Evolutionary conservation across 352 stramenopile genomes (phyloP).

Genomic region (Peronospora tabacina): DNA sequence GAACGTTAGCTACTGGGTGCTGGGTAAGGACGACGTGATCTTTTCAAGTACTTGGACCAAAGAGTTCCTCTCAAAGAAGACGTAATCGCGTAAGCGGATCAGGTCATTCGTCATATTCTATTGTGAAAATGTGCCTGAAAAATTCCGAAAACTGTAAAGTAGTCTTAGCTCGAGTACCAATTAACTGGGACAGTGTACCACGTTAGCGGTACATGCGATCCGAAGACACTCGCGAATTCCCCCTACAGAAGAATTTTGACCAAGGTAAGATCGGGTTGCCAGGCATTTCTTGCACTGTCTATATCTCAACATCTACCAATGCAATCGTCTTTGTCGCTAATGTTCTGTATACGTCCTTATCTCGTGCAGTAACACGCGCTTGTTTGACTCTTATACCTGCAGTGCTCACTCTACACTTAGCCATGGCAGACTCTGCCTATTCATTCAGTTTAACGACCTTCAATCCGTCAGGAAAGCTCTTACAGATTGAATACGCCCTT

Average conservation of each 20-base stretch:
- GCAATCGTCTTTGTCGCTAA: not conserved
- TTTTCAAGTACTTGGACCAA: slow-evolving; percentile 50
- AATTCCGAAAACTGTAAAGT: too few species aligned
- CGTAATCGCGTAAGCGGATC: slow-evolving; percentile 41
- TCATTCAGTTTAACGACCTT: slow-evolving; percentile 99
- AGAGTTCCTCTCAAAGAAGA: slow-evolving; percentile 59
- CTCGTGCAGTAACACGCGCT: slow-evolving; percentile 4
- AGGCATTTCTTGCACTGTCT: slow-evolving; percentile 3
- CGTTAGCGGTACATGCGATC: slow-evolving; percentile 15
- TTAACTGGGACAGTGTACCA: slow-evolving; percentile 5
- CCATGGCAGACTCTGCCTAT: slow-evolving; percentile 95
- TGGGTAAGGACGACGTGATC: too few species aligned
- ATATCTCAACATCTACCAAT: not conserved
- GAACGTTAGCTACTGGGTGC: too few species aligned
- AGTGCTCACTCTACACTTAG: slow-evolving; percentile 22
- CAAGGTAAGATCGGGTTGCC: slow-evolving; percentile 28
- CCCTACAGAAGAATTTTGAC: slow-evolving; percentile 29
- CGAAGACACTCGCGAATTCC: slow-evolving; percentile 9
- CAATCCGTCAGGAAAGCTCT: slow-evolving; percentile 96
- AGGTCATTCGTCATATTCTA: not conserved
- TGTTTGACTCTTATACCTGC: not conserved
- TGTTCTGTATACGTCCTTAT: not conserved
- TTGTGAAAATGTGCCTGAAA: too few species aligned
- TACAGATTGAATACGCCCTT: slow-evolving; percentile 99
- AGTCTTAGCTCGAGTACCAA: too few species aligned